phyloP scores from a whole-genome alignment of 2,329 filamentous ascomycete genomes.

The Aspergillus fumigatus region DNA sequence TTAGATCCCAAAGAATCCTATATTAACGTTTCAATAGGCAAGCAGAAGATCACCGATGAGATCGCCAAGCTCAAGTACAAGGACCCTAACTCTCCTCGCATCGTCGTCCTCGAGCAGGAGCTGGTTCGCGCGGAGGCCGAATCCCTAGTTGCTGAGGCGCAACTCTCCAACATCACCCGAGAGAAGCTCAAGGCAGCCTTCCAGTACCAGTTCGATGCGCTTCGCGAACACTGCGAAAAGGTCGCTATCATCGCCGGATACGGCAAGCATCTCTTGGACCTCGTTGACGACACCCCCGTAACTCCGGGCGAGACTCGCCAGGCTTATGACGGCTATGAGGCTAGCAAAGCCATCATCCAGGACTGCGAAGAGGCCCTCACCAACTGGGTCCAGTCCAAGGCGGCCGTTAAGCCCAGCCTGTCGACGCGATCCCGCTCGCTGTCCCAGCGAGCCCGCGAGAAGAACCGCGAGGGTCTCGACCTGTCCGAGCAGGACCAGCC shows the following conservation, averaged over 20 bases:
- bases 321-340: slow-evolving; percentile 96
- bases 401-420: slow-evolving; percentile 80
- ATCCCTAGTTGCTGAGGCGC: slow-evolving; percentile 96
- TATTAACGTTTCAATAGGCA: slow-evolving; percentile 53
- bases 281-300: slow-evolving; percentile 94
- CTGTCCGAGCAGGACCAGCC: slow-evolving; percentile 77
- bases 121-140: slow-evolving; percentile 97
- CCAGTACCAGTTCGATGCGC: slow-evolving; percentile 94
- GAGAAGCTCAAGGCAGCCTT: slow-evolving; percentile 99
- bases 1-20: not conserved
- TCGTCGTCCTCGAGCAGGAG: slow-evolving; percentile 96
- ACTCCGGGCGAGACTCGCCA: slow-evolving; percentile 94
- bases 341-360: slow-evolving; percentile 97
- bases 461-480: slow-evolving; percentile 68
- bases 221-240: slow-evolving; percentile 97
- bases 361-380: slow-evolving; percentile 96
- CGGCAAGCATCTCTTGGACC: slow-evolving; percentile 95
- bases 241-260: slow-evolving; percentile 96
- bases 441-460: slow-evolving; percentile 75
- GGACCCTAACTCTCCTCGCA: slow-evolving; percentile 95
- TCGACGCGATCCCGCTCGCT: slow-evolving; percentile 83
- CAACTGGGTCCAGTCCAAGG: slow-evolving; percentile 92
- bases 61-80: slow-evolving; percentile 99
- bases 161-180: slow-evolving; percentile 97
- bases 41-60: slow-evolving; percentile 98